Conservation (phyloP, 2,329 filamentous ascomycete species). For the Aspergillus novofumigatus region DNA sequence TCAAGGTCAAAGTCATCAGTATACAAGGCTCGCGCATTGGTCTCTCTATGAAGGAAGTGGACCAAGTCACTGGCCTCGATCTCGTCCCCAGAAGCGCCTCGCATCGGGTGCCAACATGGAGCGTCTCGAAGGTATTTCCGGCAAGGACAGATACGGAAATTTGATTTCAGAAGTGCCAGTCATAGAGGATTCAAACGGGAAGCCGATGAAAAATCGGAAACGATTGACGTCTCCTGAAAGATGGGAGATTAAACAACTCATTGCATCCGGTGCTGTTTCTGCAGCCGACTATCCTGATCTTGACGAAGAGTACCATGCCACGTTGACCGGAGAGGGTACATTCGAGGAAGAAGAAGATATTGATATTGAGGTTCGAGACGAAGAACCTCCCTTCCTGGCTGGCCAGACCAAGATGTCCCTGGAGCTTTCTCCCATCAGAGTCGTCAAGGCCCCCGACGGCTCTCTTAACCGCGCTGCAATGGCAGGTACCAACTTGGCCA, state of each 20-base stretch:
- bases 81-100: slow-evolving; percentile 69
- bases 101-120: slow-evolving; percentile 89
- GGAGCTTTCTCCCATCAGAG: slow-evolving; percentile 89
- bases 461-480: slow-evolving; percentile 95
- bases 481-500: slow-evolving; percentile 81
- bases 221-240: slow-evolving; percentile 93
- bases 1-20: slow-evolving; percentile 90
- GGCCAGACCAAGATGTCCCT: slow-evolving; percentile 96
- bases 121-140: slow-evolving; percentile 60
- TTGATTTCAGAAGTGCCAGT: slow-evolving; percentile 55
- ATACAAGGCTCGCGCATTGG: slow-evolving; percentile 79
- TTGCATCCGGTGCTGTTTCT: slow-evolving; percentile 89
- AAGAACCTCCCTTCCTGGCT: slow-evolving; percentile 91
- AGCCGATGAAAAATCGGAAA: slow-evolving; percentile 67
- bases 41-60: slow-evolving; percentile 95
- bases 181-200: slow-evolving; percentile 58
- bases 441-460: slow-evolving; percentile 97
- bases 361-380: slow-evolving; percentile 93
- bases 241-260: slow-evolving; percentile 96
- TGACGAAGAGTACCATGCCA: slow-evolving; percentile 88
- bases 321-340: slow-evolving; percentile 76
- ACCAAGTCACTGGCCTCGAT: slow-evolving; percentile 82
- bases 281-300: slow-evolving; percentile 92
- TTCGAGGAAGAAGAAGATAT: slow-evolving; percentile 95
- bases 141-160: slow-evolving; percentile 54